phyloP scores from a whole-genome alignment of 371 early-diverging fungal species.

The Polyrhizophydium stewartii region DNA sequence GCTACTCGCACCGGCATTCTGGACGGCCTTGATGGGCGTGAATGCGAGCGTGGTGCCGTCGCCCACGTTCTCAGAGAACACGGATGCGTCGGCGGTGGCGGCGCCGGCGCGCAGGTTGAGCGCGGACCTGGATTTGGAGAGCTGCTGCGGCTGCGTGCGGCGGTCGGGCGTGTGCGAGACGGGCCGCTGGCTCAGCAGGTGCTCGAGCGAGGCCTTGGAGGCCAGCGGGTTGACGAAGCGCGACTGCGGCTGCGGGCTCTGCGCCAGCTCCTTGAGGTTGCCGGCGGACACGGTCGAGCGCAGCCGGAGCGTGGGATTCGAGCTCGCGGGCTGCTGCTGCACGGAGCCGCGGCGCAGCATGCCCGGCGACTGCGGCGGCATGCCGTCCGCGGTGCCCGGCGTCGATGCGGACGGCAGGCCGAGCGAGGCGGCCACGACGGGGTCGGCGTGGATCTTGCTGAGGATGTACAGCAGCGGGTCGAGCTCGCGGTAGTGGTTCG shows the following conservation, averaged over 20 bases:
- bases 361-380: no score
- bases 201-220: not conserved
- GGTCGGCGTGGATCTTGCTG: slow-evolving; percentile 6
- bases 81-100: no score
- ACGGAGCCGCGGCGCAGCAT: no score
- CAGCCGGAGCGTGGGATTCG: not conserved
- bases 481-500: slow-evolving; percentile 8
- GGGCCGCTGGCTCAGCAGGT: not conserved
- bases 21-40: no score
- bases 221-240: not conserved
- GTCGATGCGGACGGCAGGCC: not conserved
- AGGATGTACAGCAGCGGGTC: slow-evolving; percentile 14
- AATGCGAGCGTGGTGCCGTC: not conserved
- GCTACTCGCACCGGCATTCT: no score
- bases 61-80: not conserved
- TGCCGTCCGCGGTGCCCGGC: not conserved
- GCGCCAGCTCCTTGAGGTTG: slow-evolving; percentile 1
- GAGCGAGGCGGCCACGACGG: slow-evolving; percentile 7
- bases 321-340: no score
- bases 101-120: no score
- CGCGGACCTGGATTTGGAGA: not conserved
- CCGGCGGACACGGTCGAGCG: slow-evolving; percentile 2
- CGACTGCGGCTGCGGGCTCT: not conserved
- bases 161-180: no score
- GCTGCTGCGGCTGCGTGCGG: not conserved